These are phyloP conservation scores for Aspergillus pseudonomiae DNA, from an alignment of 2,329 filamentous ascomycete genomes.

Conservation along the genomic window DNA sequence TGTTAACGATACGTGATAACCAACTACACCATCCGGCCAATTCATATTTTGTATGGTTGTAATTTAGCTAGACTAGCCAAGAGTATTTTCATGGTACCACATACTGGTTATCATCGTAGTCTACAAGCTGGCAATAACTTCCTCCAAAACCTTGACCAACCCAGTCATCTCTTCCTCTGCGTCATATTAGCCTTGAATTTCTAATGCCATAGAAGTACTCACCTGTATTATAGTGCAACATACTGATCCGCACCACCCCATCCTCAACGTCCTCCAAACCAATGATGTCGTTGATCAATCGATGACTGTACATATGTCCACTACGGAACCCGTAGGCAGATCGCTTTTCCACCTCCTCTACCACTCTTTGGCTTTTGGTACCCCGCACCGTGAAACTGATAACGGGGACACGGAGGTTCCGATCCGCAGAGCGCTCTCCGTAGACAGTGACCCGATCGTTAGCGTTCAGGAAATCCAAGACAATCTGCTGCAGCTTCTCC, in stretches of 20 bases:
- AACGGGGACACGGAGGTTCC: constrained; percentile 61
- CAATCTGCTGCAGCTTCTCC: constrained; percentile 57
- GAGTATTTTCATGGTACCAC: background rate
- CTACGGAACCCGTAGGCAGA: constrained; percentile 65
- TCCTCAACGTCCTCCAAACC: constrained; percentile 60
- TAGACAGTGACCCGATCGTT: constrained; percentile 60
- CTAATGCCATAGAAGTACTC: constrained; percentile 33
- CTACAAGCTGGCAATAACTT: constrained; percentile 3
- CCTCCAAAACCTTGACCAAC: constrained; percentile 21
- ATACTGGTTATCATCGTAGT: too few relatives aligned
- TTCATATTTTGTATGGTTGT: background rate
- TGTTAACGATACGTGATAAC: constrained; percentile 15
- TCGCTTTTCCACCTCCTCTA: constrained; percentile 63
- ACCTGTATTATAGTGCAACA: constrained; percentile 74
- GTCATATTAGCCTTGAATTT: background rate
- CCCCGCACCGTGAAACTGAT: constrained; percentile 68
- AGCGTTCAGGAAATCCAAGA: constrained; percentile 62
- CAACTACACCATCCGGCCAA: constrained; percentile 38
- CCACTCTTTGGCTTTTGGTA: constrained; percentile 58
- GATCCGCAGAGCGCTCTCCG: constrained; percentile 57
- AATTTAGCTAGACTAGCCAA: background rate
- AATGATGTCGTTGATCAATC: constrained; percentile 63
- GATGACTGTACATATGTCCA: constrained; percentile 70
- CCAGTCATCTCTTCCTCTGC: constrained; percentile 21
- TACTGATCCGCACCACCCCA: constrained; percentile 69